Base-by-base conservation (phyloP, 2,329 filamentous ascomycete genomes). In the Thelonectria olida region DNA sequence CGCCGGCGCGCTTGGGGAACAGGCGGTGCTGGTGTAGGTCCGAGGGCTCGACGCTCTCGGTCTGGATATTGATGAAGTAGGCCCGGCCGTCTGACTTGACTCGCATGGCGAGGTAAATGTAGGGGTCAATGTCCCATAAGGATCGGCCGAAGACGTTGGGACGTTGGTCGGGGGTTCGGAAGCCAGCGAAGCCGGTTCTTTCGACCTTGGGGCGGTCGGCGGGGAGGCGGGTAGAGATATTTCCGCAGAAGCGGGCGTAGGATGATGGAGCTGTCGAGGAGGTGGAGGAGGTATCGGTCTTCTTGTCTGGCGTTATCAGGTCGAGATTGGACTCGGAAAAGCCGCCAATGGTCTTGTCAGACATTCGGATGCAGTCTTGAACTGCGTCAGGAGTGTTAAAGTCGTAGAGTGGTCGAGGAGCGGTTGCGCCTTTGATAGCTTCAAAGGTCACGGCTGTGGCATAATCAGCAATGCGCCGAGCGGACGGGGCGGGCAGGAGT, bases 61-160 rank as follows among this genome's bases (percentile, higher is more conserved):
- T 97, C 81, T 98, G 96, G 15, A 99, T 82, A 77, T 99, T 99
- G 72, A 99, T 88, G 59, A 97, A 92, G 81, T 98, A 99, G 71
- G 92, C 91, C 61, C 96, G 85, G 15, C 93, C 94, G 74, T 98
- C 96, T 3, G 92, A 95, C 76, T 93, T 96, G 70, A 99, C 85
- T 13, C 94, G 90, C 72, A 99, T 79, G 0, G 93, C 95, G 9
- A 99, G 88, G 78, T 93, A 97, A 12, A 85, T 81, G 79, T 97
- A 98, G 3, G 92, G 89, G 72, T 97, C 94, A 53, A 97, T 90
- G 74, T 98, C 90, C 92, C 93, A 97, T 20, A 93, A 81, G 31
- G 91, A 83, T 57, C 89, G 90, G 39, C 96, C 96, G 72, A 98
- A 97, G n/a, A 97, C 77, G 19, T 92, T 96, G 8, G 88, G 80